Base-by-base conservation (phyloP, 2,329 filamentous ascomycete genomes). In the Aspergillus spinulosporus region DNA sequence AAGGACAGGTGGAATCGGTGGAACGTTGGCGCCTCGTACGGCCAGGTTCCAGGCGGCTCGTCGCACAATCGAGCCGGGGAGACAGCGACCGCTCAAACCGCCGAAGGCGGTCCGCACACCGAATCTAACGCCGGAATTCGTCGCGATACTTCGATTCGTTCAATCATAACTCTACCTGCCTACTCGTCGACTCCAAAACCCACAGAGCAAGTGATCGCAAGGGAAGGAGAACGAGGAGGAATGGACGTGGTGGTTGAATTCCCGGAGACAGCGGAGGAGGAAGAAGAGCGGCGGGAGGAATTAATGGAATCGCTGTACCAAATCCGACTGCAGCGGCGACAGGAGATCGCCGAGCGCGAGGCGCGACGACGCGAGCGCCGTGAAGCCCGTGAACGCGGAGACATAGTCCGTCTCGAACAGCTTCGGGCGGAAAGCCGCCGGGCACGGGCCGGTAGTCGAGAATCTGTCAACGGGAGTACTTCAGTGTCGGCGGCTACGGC, bases 251-350 rank as follows among this genome's bases (percentile, higher is more conserved):
- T 99, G 0, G 76, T 97, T 9, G 92, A 97, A 71, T 85, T 89
- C 62, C 92, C 92, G 0, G 87, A 90, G 68, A 90, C 88, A 0
- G 82, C 80, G 6, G 90, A 96, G 50, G 88, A 92, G 52, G 86
- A 95, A 62, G 91, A 96, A 70, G 75, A 77, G 1, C 78, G 91
- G 52, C 83, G 94, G 9, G 92, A 97, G 61, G 85, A 90, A 29
- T 90, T 97, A 72, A 97, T 97, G 94, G 89, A 94, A 60, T 85
- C 89, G 0, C 75, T 97, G 40, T 97, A 96, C 72, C 91, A 96
- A 72, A 93, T 97, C 57, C 87, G 94, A 9, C 70, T 89, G 9
- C 86, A 90, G 14, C 84, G 94, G 52, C 84, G 92, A 50, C 81
- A 84, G 54, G 88, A 95, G 71, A 81, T 88, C 39, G 84, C 85